A percentile compares a stretch with the other conserved stretches of the same genome.
Evolutionary conservation across 371 early-diverging fungal genomes (phyloP).

Genomic region (Lichtheimia ramosa): DNA sequence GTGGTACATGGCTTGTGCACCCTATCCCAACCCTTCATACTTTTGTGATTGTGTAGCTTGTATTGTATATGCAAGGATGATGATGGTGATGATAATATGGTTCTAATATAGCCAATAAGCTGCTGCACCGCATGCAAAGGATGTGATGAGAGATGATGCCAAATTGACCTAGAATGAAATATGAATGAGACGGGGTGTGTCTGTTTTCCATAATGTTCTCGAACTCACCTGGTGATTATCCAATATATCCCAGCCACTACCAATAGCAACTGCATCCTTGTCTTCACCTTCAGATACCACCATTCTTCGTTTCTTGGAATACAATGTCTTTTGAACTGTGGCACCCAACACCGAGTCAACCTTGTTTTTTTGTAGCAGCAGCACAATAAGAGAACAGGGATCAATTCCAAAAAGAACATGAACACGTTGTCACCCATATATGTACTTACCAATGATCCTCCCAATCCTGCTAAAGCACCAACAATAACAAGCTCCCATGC

Average conservation of each 20-base stretch:
- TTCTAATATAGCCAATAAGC: slow-evolving; percentile 13
- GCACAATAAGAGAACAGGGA: not conserved
- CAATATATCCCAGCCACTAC: slow-evolving; percentile 65
- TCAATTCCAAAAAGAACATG: not conserved
- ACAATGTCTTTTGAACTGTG: slow-evolving; percentile 72
- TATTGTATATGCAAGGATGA: no score
- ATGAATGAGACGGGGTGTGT: not conserved
- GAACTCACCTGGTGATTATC: slow-evolving; percentile 74
- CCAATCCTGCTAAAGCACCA: slow-evolving; percentile 63
- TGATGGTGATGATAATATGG: no score
- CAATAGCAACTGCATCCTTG: slow-evolving; percentile 47
- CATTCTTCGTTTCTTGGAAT: slow-evolving; percentile 59
- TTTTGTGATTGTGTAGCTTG: no score
- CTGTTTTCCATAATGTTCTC: not conserved
- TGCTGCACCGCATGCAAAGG: slow-evolving; percentile 16
- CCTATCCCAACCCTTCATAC: no score
- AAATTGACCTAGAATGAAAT: slow-evolving; percentile 17
- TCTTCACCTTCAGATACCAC: slow-evolving; percentile 49
- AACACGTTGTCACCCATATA: slow-evolving; percentile 1
- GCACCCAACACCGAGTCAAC: slow-evolving; percentile 88
- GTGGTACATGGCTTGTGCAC: no score
- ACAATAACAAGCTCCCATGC: slow-evolving; percentile 41
- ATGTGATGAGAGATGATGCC: slow-evolving; percentile 21
- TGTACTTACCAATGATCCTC: slow-evolving; percentile 70
- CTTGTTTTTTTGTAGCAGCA: slow-evolving; percentile 24